A percentile compares a stretch with the other conserved stretches of the same genome.
Conservation (phyloP, 306 rosid species). For the Coriaria nepalensis region DNA sequence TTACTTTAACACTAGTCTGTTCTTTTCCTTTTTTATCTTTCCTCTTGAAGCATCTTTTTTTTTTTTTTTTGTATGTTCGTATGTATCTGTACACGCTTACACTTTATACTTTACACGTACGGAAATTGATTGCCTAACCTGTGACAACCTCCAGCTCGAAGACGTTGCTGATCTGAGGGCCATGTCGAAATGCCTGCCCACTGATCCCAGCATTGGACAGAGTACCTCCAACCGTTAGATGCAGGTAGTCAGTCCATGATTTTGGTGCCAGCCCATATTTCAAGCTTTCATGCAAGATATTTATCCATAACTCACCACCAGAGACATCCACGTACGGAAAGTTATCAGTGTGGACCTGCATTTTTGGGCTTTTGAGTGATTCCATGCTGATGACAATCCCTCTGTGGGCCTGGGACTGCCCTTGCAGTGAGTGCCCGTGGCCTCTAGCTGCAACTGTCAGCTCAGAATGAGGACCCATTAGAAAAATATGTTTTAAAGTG, state of each 20-base stretch:
- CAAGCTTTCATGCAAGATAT: conserved; percentile 71
- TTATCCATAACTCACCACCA: conserved; percentile 90
- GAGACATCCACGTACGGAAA: conserved; percentile 59
- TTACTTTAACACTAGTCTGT: too few species aligned
- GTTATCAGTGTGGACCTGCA: conserved; percentile 38
- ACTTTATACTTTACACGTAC: not conserved
- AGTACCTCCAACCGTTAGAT: conserved; percentile 92
- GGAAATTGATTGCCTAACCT: conserved; percentile 37
- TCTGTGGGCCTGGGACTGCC: conserved; percentile 69
- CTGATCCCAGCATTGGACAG: conserved; percentile 93
- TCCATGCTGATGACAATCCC: conserved; percentile 88
- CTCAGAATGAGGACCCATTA: conserved; percentile 60
- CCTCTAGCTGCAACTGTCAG: conserved; percentile 89
- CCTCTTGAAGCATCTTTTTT: too few species aligned
- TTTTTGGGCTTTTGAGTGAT: conserved; percentile 40
- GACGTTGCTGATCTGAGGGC: conserved; percentile 97
- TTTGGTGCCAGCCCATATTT: conserved; percentile 75
- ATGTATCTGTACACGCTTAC: too few species aligned
- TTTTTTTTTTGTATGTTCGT: not conserved
- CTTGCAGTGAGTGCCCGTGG: conserved; percentile 92
- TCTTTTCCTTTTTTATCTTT: too few species aligned
- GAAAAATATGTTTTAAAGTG: conserved; percentile 56
- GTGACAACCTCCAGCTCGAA: conserved; percentile 85
- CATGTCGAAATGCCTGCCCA: conserved; percentile 88
- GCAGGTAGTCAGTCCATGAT: conserved; percentile 93